Base-by-base conservation (phyloP, 768 basidiomycete genomes). In the Piloderma croceum region DNA sequence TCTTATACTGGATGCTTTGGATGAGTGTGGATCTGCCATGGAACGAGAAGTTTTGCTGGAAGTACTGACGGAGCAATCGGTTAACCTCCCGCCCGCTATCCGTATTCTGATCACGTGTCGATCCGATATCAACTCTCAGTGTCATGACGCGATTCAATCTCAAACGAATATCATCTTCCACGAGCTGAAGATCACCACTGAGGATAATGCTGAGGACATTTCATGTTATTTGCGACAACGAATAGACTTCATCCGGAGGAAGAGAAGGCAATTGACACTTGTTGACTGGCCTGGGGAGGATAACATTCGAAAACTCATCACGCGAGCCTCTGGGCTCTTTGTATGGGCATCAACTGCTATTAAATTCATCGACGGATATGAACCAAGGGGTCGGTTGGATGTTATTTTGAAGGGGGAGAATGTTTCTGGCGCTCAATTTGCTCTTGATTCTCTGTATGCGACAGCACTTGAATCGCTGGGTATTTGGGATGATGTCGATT, bases 281-380 rank as follows among this genome's bases (percentile, higher is more conserved):
- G n/a, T 10, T n/a, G 59, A 61, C 39, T 61, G 60, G 60, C 61
- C 60, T 0, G 60, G 60, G 3, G 38, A 49, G 18, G 19, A 37
- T 3, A 39, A 36, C 35, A 45, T 39, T 1, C 42, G 48, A 4
- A 49, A 49, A 4, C 51, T 61, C 3, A 37, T 39, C 5, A 13
- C 4, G 6, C 35, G 19, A 6, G 22, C 44, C 7, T 12, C 46
- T 5, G 60, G 60, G 3, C 47, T 61, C 23, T 63, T 63, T 34
- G 47, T 62, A 31, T 61, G 60, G 59, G 61, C 61, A 7, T 50
- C 38, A 12, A 63, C 60, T 9, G 61, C 61, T 5, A 35, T 24
- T n/a, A 18, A 21, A 12, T 45, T 46, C 27, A 44, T 24, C 11
- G 39, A 41, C 9, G n/a, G 34, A 9, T 13, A 39, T 21, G 23